Evolutionary conservation across 2,329 filamentous ascomycete genomes (phyloP), one percentile per base, ranked within the genome.

Genomic region (Penicillium olsonii): DNA sequence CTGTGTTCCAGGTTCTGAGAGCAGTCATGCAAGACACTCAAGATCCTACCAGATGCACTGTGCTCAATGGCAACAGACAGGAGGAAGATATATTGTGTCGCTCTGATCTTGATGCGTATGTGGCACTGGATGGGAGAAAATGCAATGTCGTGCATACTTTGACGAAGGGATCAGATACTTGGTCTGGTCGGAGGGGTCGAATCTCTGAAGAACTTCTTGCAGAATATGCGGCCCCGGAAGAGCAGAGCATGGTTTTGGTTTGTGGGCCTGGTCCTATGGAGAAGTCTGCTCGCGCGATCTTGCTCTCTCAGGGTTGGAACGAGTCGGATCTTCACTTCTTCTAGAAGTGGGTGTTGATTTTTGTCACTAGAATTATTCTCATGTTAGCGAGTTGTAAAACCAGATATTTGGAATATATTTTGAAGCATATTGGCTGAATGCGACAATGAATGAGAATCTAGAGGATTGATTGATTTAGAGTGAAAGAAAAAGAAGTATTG

Each of bases 11-110:
- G 64, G 88, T 95, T 3, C 75, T 95, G 44, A 78, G 88, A 6
- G 87, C 88, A 0, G 82, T 95, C 0, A 80, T 91, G 68, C 76
- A 80, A 38, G 83, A 92, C 54, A 59, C 66, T 1, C 66, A 75
- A 0, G 88, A 92, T 62, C 57, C 68, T 8, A 94, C 88, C 0
- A 73, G 68, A 2, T 95, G 90, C 63, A 72, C 87, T 1, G 78
- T 96, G 0, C 74, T 96, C 0, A 80, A 95, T 62, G 90, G 90
- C 0, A 96, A 96, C 61, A 76, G 89, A 11, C 64, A 78, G 6
- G 82, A 89, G 45, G 84, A 87, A 55, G 92, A 96, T 65, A 95
- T 96, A n/a, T 75, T 96, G 0, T 91, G 88, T 64, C 82, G 80
- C 52, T 71, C 77, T 1, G 88, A 95, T 49, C 75, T 96, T 3